Evolutionary conservation across 108 stramenopile genomes (phyloP), one percentile per base, ranked within the genome.

Genomic region (Skeletonema grethae): DNA sequence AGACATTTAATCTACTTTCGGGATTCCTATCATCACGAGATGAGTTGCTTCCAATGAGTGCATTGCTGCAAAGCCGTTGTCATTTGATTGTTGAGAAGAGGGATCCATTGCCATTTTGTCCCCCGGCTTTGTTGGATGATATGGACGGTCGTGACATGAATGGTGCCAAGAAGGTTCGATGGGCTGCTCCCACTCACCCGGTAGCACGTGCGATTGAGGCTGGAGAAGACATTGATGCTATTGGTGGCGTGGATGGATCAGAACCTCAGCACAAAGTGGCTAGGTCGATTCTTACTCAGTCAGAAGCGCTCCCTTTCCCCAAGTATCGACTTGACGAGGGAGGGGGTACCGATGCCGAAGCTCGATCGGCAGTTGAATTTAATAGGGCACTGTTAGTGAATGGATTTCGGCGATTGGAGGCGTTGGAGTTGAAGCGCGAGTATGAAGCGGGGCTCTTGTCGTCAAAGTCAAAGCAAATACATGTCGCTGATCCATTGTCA

Each of bases 321-420:
- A 88, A 88, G 61, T 86, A 72, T 67, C 78, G 83, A 69, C 72
- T 92, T 63, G 82, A 92, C 1, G 74, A 87, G 20, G 87, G 57
- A 50, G 79, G 73, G 9, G 91, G 85, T 16, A 12, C 41, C 9
- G 87, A 87, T 61, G 86, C 77, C 36, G 61, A 66, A 38, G 50
- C 67, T n/a, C 66, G 72, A 38, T 48, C 77, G 4, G 56, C 67
- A 7, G 90, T 95, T 5, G 89, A 88, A 59, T 95, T 92, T 72
- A 95, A 95, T 71, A 85, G 95, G 30, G 83, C 95, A 15, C 63
- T 95, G 45, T 64, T 95, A 41, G 67, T 90, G 59, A 86, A 92
- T 79, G 95, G 95, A 25, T 95, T 95, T 83, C 90, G 92, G 9
- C 75, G 92, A 22, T 75, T 95, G 62, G 95, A 93, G 83, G 95